Evolutionary conservation across 805 yeast species (phyloP).

Genomic region (Metahyphopichia silvanorum): DNA sequence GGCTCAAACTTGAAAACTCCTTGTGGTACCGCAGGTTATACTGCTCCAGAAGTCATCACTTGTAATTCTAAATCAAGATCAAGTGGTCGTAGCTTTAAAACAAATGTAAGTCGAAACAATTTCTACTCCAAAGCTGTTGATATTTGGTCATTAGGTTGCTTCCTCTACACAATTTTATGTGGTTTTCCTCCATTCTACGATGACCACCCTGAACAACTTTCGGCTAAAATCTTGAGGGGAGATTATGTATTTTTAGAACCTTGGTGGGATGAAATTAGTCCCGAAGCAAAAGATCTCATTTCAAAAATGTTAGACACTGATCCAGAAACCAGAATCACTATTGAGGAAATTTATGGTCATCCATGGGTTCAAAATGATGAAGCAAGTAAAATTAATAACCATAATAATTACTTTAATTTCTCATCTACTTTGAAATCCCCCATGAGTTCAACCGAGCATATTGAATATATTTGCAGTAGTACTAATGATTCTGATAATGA

Average conservation of each 20-base stretch:
- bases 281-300: conserved; percentile 68
- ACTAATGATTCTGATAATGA: conserved; percentile 6
- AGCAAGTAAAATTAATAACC: background rate
- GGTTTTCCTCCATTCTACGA: conserved; percentile 80
- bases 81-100: conserved; percentile 9
- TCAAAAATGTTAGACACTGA: conserved; percentile 64
- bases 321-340: conserved; percentile 64
- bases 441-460: conserved; percentile 3
- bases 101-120: conserved; percentile 33
- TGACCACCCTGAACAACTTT: conserved; percentile 58
- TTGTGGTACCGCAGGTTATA: conserved; percentile 74
- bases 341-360: conserved; percentile 63
- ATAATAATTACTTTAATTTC: conserved; percentile 1
- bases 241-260: conserved; percentile 73
- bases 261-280: conserved; percentile 85
- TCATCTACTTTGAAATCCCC: conserved; percentile 1
- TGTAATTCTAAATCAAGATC: conserved; percentile 16
- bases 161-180: conserved; percentile 62
- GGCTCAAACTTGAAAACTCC: conserved; percentile 55
- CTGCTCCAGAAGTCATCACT: conserved; percentile 69
- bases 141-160: conserved; percentile 74
- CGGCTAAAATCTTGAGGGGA: conserved; percentile 68
- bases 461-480: conserved; percentile 4
- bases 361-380: conserved; percentile 52
- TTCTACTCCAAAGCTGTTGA: conserved; percentile 66